Evolutionary conservation across 2,329 filamentous ascomycete genomes (phyloP), one percentile per base, ranked within the genome.

Genomic region (Pyrenophora seminiperda): DNA sequence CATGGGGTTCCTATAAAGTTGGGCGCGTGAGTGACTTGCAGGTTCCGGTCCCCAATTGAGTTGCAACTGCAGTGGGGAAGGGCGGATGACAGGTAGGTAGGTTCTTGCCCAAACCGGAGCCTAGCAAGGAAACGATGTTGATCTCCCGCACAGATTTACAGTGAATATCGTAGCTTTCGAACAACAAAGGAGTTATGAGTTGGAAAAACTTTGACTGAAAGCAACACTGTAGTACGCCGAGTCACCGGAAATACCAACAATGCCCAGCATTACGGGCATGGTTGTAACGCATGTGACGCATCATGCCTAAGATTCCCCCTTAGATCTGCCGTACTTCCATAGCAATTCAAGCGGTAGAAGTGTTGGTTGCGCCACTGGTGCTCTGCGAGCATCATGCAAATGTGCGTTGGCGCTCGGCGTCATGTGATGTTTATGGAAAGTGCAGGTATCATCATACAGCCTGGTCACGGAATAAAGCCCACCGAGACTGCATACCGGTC

Each of bases 81-180:
- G 17, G 41, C 34, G 30, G 34, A 36, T 50, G 40, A 27, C 30
- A 32, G 17, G 47, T 50, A 41, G 27, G 22, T 43, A 14, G 17
- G 41, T 43, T 29, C 40, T 48, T 24, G 39, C 38, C 7, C 47
- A 54, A 41, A 48, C 47, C 57, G 47, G 47, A 48, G 54, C 37
- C 47, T 37, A 24, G 30, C 14, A 40, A 40, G 20, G 43, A 43
- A 37, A 41, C n/a, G 11, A 41, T 36, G 52, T 20, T 53, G 52
- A 50, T 41, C 17, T 29, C 15, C 24, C 41, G 32, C 31, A 5
- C 13, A 5, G 41, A 27, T 10, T 27, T 3, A 27, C 10, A 4
- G 4, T 27, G 7, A 10, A 27, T 11, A 27, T 3, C 5, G 3
- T 11, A 11, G 7, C 1, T 10, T 27, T 10, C 24, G 24, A 27